Base-by-base conservation (phyloP, 2,329 filamentous ascomycete species). In the Phyllosticta citriasiana region DNA sequence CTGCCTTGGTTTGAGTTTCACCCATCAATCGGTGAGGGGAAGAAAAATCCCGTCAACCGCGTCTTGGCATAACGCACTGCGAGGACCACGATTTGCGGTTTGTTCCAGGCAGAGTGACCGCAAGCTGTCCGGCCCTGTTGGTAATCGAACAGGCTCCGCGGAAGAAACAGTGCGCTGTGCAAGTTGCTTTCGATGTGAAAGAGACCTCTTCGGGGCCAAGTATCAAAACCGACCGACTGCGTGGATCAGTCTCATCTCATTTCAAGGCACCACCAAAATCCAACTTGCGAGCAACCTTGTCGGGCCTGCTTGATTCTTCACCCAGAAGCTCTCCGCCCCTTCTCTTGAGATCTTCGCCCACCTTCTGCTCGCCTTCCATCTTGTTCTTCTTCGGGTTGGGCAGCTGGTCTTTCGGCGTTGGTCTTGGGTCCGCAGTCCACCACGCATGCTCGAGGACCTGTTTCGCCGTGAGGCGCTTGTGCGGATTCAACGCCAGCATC, bases 401-500 rank as follows among this genome's bases (percentile, higher is more conserved):
- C 57, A 99, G 78, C 68, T 94, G 85, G 70, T 89, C 84, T 68
- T 91, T 91, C 64, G 82, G 83, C 1, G 91, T 96, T 2, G 94
- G 93, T 66, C 85, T 84, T 0, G 94, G 94, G 40, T 94, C 88
- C 25, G 83, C 84, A 51, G 83, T 84, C 91, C 93, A 99, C 86
- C 90, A 99, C 55, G 82, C 78, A 72, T 97, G 92, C 71, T 86
- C 80, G 60, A 99, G 80, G 72, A 94, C 87, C 64, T 89, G 84
- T 40, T 83, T 80, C 0, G 92, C 90, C 0, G 86, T 90, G 68
- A 90, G 87, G 62, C 94, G 82, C 74, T 88, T 91, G 70, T 85
- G 84, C n/a, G 94, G 94, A 75, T 99, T 91, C 64, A 97, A 82
- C 12, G 83, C 82, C 64, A 97, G 80, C 76, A 95, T 96, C 66